Base-by-base conservation (phyloP, 2,329 filamentous ascomycete genomes). In the Pyricularia pennisetigena region DNA sequence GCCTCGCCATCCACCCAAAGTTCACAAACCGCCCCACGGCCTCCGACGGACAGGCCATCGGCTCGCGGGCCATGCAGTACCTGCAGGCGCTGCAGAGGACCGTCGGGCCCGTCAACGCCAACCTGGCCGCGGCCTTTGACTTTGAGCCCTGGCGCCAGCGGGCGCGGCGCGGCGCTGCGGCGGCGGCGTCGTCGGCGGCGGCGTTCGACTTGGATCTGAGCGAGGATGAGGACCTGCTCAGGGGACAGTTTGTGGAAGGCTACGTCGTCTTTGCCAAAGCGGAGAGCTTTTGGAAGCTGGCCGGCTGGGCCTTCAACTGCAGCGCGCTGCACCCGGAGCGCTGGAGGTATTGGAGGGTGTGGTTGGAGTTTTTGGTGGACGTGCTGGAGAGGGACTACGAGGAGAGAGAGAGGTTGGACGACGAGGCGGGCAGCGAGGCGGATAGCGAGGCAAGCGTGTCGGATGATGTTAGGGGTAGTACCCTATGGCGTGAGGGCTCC, bases 231-330 rank as follows among this genome's bases (percentile, higher is more conserved):
- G 84, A 85, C 64, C 78, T 80, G 10, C 78, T 93, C 49, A 80
- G 82, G 61, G 83, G 86, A 7, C 82, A 83, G 10, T 82, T 93
- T 69, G 88, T 89, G 1, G 85, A 86, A 66, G 80, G 84, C 16
- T 83, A 87, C 62, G 89, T 90, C 32, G 71, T 97, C 1, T 97
- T 91, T 87, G 81, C 80, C 20, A 85, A 86, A n/a, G 91, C 90
- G 0, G 88, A 91, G 70, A 92, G 97, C 75, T 96, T 98, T 74
- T 99, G 95, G 93, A 86, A 88, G 61, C 86, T 92, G 0, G 85
- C 95, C 0, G 95, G 94, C 3, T 98, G 95, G 95, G 90, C 92
- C 0, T 93, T 98, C 76, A 95, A 94, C 75, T 98, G 94, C 79
- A 94, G 92, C 67, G 84, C 90, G 1, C 77, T 85, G 35, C 83